phyloP scores from a whole-genome alignment of 129 eudicot species.

The Arctium lappa region DNA sequence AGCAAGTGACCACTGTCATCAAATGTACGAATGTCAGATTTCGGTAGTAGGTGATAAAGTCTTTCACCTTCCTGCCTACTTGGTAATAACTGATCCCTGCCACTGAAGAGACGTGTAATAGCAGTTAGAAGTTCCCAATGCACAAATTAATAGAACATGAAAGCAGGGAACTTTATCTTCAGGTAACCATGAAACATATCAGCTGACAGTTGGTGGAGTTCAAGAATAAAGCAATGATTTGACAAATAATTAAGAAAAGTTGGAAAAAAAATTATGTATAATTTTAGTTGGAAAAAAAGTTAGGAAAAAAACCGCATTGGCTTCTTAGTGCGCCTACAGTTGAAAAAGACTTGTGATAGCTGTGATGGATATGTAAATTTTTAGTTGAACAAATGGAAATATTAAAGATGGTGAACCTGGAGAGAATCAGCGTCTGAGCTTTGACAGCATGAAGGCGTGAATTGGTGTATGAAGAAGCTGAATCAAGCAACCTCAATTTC shows the following conservation, averaged over 20 bases:
- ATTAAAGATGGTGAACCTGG: slow-evolving; percentile 48
- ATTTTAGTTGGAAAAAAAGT: too few relatives aligned
- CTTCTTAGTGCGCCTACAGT: neutral
- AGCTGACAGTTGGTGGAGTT: neutral
- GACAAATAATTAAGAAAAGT: neutral
- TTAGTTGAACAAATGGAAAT: neutral
- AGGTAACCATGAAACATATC: neutral
- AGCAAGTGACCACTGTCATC: slow-evolving; percentile 31
- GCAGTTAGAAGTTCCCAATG: neutral
- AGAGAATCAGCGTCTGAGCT: slow-evolving; percentile 68
- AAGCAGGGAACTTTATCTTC: too few relatives aligned
- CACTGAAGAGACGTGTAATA: slow-evolving; percentile 34
- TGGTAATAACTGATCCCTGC: slow-evolving; percentile 68
- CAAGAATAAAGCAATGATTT: neutral
- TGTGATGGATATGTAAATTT: neutral
- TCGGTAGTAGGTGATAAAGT: slow-evolving; percentile 37
- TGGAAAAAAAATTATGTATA: too few relatives aligned
- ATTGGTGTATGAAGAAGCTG: slow-evolving; percentile 65
- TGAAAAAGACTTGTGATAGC: neutral
- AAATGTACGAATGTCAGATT: slow-evolving; percentile 35
- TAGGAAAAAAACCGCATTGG: too few relatives aligned
- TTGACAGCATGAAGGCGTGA: slow-evolving; percentile 79
- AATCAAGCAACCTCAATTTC: slow-evolving; percentile 67
- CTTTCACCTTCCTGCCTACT: slow-evolving; percentile 65
- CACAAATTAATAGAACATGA: neutral